These are phyloP conservation scores for Debaryomyces castellii DNA, from an alignment of 805 yeast species.

Conservation along the genomic window DNA sequence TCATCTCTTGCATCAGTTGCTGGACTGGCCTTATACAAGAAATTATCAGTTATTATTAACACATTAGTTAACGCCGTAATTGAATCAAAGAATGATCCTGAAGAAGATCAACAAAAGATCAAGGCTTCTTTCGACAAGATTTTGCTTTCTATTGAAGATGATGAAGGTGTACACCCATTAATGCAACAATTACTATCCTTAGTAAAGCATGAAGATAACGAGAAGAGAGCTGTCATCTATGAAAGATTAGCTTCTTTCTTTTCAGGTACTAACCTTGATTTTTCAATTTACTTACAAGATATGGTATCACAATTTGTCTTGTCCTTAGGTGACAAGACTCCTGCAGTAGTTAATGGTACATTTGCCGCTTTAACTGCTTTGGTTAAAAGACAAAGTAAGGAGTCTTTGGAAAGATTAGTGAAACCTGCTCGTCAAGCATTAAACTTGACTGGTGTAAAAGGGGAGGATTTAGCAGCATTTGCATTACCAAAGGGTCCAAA, in stretches of 20 bases:
- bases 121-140: constrained; percentile 62
- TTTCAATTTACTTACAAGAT: constrained; percentile 71
- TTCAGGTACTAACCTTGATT: constrained; percentile 61
- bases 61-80: constrained; percentile 65
- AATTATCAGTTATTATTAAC: constrained; percentile 72
- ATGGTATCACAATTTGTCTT: constrained; percentile 68
- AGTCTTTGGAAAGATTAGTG: constrained; percentile 71
- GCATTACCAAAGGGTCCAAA: constrained; percentile 78
- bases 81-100: constrained; percentile 32
- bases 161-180: constrained; percentile 80
- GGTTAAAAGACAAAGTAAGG: constrained; percentile 72
- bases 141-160: constrained; percentile 70
- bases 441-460: constrained; percentile 58
- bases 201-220: constrained; percentile 72
- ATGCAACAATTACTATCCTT: constrained; percentile 76
- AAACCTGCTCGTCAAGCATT: constrained; percentile 79
- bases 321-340: constrained; percentile 69
- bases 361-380: constrained; percentile 64
- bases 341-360: constrained; percentile 61
- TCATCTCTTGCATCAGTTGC: constrained; percentile 89
- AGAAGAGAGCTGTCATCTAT: constrained; percentile 61
- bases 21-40: constrained; percentile 73
- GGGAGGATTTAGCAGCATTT: constrained; percentile 73
- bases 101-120: constrained; percentile 41
- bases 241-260: constrained; percentile 74